A percentile compares a stretch with the other conserved stretches of the same genome.
These are phyloP conservation scores for Pyrenula aspistea DNA, from an alignment of 495 filamentous ascomycete species.

Conservation along the genomic window DNA sequence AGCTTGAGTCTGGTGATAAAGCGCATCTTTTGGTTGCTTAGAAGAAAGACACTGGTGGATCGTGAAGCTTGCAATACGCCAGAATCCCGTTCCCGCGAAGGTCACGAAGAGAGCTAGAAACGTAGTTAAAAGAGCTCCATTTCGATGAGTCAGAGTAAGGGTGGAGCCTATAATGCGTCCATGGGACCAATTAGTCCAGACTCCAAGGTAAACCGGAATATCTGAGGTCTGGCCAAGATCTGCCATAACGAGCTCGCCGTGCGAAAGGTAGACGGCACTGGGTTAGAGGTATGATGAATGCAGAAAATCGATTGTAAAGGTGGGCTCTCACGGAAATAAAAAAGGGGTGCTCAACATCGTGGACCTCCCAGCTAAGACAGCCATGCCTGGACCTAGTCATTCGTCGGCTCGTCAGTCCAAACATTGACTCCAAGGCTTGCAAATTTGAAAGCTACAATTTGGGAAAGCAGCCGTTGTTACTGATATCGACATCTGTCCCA, in stretches of 20 bases:
- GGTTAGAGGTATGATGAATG: not conserved
- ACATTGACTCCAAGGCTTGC: not conserved
- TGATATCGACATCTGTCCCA: not conserved
- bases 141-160: constrained; percentile 18
- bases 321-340: not conserved
- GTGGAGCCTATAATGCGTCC: constrained; percentile 24
- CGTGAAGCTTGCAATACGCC: constrained; percentile 24
- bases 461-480: not conserved
- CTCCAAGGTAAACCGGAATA: constrained; percentile 8
- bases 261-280: not conserved
- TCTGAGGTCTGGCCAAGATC: not conserved
- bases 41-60: constrained; percentile 15
- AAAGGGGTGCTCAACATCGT: not conserved
- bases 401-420: not conserved
- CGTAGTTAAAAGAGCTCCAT: constrained; percentile 25
- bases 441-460: not conserved
- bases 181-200: constrained; percentile 31
- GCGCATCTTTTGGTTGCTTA: not conserved
- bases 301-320: not conserved
- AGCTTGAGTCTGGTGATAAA: not conserved
- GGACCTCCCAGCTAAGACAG: not conserved
- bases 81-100: constrained; percentile 18
- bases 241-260: not conserved
- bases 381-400: not conserved
- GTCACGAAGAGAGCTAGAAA: constrained; percentile 28